A percentile compares a stretch with the other conserved stretches of the same genome.
Evolutionary conservation across 2,329 filamentous ascomycete genomes (phyloP).

Genomic region (Arthroderma sp.): DNA sequence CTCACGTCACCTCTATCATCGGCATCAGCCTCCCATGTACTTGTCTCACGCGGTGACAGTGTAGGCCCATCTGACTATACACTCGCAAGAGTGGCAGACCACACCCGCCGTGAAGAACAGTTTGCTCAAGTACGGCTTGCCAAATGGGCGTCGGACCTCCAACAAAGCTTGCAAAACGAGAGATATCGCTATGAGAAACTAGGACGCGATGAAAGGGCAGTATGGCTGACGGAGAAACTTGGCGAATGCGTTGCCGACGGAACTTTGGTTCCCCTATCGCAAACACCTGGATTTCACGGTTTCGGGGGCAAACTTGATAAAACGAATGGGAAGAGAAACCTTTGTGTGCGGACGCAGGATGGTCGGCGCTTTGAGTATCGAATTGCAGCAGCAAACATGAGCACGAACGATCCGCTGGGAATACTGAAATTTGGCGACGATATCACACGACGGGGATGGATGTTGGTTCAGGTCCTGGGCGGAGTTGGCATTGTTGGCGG

Average conservation of each 20-base stretch:
- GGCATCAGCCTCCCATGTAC: slow-evolving; percentile 20
- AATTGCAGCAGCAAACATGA: slow-evolving; percentile 23
- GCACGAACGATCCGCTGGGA: slow-evolving; percentile 65
- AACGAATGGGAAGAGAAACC: slow-evolving; percentile 14
- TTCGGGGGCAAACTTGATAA: slow-evolving; percentile 16
- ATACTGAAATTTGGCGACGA: slow-evolving; percentile 58
- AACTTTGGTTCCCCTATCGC: slow-evolving; percentile 43
- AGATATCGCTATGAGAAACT: slow-evolving; percentile 55
- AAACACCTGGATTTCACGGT: slow-evolving; percentile 22
- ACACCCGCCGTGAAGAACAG: slow-evolving; percentile 48
- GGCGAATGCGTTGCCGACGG: slow-evolving; percentile 58
- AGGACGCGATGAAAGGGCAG: slow-evolving; percentile 49
- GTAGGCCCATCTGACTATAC: slow-evolving; percentile 40
- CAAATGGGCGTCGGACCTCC: slow-evolving; percentile 71
- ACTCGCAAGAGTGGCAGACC: slow-evolving; percentile 48
- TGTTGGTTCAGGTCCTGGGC: slow-evolving; percentile 61
- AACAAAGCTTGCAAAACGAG: slow-evolving; percentile 62
- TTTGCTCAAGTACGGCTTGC: slow-evolving; percentile 59
- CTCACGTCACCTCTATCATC: slow-evolving; percentile 17
- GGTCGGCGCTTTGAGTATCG: slow-evolving; percentile 25
- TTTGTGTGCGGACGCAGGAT: slow-evolving; percentile 19
- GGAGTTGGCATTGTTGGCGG: slow-evolving; percentile 64
- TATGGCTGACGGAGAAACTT: slow-evolving; percentile 57
- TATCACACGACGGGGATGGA: slow-evolving; percentile 52
- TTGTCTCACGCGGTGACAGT: slow-evolving; percentile 16